Evolutionary conservation across 331 rosid genomes (phyloP).

Genomic region (Acacia pycnantha): DNA sequence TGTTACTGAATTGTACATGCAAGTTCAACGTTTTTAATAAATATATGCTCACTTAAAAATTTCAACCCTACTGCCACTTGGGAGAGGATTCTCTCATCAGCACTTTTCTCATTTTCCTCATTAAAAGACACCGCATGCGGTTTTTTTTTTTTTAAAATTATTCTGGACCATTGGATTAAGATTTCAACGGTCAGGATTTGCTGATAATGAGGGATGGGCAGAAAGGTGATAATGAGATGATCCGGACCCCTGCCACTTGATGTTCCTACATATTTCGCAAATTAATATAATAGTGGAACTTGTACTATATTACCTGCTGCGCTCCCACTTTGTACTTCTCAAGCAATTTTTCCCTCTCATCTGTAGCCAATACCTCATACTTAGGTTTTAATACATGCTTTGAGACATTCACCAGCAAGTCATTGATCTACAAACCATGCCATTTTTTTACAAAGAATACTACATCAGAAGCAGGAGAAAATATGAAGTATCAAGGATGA

Average conservation of each 20-base stretch:
- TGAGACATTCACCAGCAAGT: constrained; percentile 47
- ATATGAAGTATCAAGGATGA: not conserved
- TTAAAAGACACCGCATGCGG: too few species aligned
- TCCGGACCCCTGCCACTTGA: too few species aligned
- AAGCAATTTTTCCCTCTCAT: constrained; percentile 41
- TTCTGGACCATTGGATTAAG: too few species aligned
- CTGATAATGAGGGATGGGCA: too few species aligned
- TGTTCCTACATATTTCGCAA: not conserved
- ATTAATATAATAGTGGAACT: too few species aligned
- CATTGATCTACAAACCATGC: constrained; percentile 32
- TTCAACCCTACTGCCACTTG: not conserved
- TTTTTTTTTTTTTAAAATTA: too few species aligned
- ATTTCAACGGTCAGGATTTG: too few species aligned
- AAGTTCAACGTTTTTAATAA: not conserved
- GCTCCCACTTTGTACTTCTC: constrained; percentile 37
- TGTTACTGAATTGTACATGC: not conserved
- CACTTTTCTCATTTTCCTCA: too few species aligned
- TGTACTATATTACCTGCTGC: constrained; percentile 41
- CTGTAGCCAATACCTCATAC: constrained; percentile 38
- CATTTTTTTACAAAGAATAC: not conserved
- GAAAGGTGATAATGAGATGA: too few species aligned
- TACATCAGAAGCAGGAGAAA: not conserved
- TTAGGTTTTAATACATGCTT: constrained; percentile 47
- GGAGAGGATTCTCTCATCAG: too few species aligned
- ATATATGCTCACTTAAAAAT: not conserved